These are phyloP conservation scores for Huntiella moniliformis DNA, from an alignment of 2,329 filamentous ascomycete genomes.

Conservation along the genomic window DNA sequence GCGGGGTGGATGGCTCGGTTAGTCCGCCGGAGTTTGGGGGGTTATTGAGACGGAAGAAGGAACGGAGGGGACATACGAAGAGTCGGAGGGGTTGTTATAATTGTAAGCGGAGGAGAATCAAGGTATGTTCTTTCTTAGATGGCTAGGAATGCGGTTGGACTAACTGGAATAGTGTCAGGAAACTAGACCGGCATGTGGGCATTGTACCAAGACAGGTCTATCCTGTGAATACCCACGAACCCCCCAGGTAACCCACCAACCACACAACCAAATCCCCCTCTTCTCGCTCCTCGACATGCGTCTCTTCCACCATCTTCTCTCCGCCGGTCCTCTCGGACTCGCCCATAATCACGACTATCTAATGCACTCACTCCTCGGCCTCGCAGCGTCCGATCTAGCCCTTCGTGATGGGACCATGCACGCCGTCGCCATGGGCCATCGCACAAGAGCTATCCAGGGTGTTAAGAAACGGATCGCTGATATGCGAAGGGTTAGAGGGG, in stretches of 20 bases:
- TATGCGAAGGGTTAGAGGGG: conserved; percentile 21
- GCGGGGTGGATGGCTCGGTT: too few relatives aligned
- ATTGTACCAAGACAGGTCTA: conserved; percentile 43
- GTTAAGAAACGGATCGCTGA: conserved; percentile 36
- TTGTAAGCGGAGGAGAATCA: conserved; percentile 48
- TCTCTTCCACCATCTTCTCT: conserved; percentile 48
- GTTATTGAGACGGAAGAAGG: conserved; percentile 14
- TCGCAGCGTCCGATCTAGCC: conserved; percentile 47
- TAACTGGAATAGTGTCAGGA: conserved; percentile 37
- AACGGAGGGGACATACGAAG: conserved; percentile 46
- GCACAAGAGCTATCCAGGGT: conserved; percentile 43
- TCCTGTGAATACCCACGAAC: conserved; percentile 42
- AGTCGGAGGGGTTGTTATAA: conserved; percentile 47
- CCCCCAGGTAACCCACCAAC: conserved; percentile 33
- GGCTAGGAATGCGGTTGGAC: neutral
- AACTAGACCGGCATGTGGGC: conserved; percentile 40
- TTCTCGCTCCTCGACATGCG: conserved; percentile 48
- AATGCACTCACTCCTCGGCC: conserved; percentile 52
- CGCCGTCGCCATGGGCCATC: conserved; percentile 41
- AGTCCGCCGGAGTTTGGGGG: too few relatives aligned
- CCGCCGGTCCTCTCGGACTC: conserved; percentile 14
- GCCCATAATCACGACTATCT: conserved; percentile 38
- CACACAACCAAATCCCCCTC: conserved; percentile 36
- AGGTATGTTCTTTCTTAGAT: conserved; percentile 21
- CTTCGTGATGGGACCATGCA: conserved; percentile 30